phyloP scores from a whole-genome alignment of 176 grass and related monocot genomes.

The Musa troglodytarum region DNA sequence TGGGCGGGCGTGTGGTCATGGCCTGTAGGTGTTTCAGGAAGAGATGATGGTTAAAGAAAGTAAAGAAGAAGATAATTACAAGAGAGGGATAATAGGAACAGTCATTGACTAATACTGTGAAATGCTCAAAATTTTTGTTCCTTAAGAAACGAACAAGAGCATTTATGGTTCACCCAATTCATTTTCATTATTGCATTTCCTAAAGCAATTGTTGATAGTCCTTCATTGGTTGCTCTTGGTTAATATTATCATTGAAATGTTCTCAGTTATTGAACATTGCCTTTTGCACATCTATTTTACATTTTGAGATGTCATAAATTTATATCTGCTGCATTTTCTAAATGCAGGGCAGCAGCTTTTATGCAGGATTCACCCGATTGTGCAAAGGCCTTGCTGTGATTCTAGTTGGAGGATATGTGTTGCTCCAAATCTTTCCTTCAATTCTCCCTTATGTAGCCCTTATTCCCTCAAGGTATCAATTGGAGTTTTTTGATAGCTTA shows the following conservation, averaged over 20 bases:
- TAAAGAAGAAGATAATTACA: not conserved
- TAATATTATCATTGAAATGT: not conserved
- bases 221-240: not conserved
- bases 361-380: slow-evolving; percentile 77
- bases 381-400: slow-evolving; percentile 90
- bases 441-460: slow-evolving; percentile 64
- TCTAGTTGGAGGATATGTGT: slow-evolving; percentile 53
- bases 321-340: not conserved
- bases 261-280: not conserved
- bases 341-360: slow-evolving; percentile 64
- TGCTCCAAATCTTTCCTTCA: slow-evolving; percentile 69
- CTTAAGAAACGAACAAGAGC: not conserved
- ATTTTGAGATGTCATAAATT: not conserved
- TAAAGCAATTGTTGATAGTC: not conserved
- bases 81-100: not conserved
- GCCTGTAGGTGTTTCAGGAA: no score
- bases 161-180: not conserved
- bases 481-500: not conserved
- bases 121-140: not conserved
- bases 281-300: not conserved
- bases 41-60: not conserved
- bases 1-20: no score
- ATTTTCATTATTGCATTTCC: not conserved
- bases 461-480: slow-evolving; percentile 67
- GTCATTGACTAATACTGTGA: not conserved